Evolutionary conservation across 2,329 filamentous ascomycete genomes (phyloP).

Genomic region (Sphaceloma murrayae): DNA sequence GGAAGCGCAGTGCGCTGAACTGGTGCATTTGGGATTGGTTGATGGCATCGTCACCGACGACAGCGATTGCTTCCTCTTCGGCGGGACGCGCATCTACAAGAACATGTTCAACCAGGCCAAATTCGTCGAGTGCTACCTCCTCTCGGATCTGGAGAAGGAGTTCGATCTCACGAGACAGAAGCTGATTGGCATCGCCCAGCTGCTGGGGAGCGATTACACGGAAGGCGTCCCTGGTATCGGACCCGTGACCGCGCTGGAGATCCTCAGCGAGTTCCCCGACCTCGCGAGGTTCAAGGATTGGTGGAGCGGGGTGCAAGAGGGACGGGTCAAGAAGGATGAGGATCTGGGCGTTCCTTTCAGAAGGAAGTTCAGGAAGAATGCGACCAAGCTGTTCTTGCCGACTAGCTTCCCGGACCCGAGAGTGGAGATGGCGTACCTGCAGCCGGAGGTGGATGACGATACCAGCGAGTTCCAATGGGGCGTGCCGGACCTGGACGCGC

Average conservation of each 20-base stretch:
- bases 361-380: slow-evolving; percentile 78
- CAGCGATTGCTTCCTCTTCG: slow-evolving; percentile 92
- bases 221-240: slow-evolving; percentile 85
- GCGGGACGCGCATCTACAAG: slow-evolving; percentile 92
- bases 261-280: slow-evolving; percentile 76
- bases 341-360: slow-evolving; percentile 57
- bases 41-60: slow-evolving; percentile 98
- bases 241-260: slow-evolving; percentile 88
- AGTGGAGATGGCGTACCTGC: slow-evolving; percentile 73
- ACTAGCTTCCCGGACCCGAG: slow-evolving; percentile 65
- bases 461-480: slow-evolving; percentile 86
- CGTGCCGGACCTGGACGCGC: slow-evolving; percentile 78
- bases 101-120: slow-evolving; percentile 99
- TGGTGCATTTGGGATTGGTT: slow-evolving; percentile 76
- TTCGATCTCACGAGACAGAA: slow-evolving; percentile 77
- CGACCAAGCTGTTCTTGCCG: slow-evolving; percentile 77
- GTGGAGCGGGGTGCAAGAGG: slow-evolving; percentile 70
- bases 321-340: slow-evolving; percentile 49
- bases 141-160: slow-evolving; percentile 75
- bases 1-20: slow-evolving; percentile 90
- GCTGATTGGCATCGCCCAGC: slow-evolving; percentile 79
- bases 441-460: slow-evolving; percentile 75
- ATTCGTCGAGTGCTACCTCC: slow-evolving; percentile 90
- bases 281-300: slow-evolving; percentile 74
- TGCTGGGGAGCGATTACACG: slow-evolving; percentile 90